Conservation (phyloP, 2,329 filamentous ascomycete species). For the Colletotrichum sp. region DNA sequence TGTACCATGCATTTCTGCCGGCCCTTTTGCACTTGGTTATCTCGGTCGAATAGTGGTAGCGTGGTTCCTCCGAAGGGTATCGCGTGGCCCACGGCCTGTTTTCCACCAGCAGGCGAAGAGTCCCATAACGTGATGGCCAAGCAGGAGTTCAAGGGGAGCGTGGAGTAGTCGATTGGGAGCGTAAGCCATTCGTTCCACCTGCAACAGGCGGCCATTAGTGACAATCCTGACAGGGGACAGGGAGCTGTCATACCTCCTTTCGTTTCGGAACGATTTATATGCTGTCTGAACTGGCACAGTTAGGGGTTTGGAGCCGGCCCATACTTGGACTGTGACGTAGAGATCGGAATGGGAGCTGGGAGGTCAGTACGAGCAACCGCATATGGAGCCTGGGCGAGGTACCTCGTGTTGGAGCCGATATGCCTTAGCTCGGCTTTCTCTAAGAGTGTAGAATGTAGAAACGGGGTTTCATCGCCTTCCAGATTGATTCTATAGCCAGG, state of each 20-base stretch:
- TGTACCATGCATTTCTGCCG: conserved; percentile 90
- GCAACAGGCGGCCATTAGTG: conserved; percentile 21
- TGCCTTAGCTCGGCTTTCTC: conserved; percentile 82
- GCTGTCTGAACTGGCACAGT: conserved; percentile 91
- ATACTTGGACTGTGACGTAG: conserved; percentile 91
- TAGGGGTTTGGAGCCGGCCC: conserved; percentile 93
- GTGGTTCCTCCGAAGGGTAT: conserved; percentile 96
- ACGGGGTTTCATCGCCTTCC: conserved; percentile 47
- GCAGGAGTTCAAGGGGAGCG: conserved; percentile 80
- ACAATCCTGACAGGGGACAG: background rate
- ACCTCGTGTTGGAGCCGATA: conserved; percentile 85
- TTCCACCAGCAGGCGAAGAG: conserved; percentile 78
- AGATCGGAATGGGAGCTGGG: conserved; percentile 81
- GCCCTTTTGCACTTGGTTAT: conserved; percentile 90
- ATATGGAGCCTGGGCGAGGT: background rate
- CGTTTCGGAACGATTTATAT: conserved; percentile 87
- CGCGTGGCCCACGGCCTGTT: conserved; percentile 74
- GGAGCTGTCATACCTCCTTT: conserved; percentile 55
- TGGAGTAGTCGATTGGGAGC: conserved; percentile 83
- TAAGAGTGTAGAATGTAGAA: conserved; percentile 71
- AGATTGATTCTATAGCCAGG: conserved; percentile 48
- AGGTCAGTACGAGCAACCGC: conserved; percentile 28
- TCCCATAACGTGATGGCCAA: conserved; percentile 97
- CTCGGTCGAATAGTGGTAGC: conserved; percentile 86
- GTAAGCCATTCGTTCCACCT: conserved; percentile 97